Base-by-base conservation (phyloP, 169 alveolate species). In the Cyclospora cayetanensis region DNA sequence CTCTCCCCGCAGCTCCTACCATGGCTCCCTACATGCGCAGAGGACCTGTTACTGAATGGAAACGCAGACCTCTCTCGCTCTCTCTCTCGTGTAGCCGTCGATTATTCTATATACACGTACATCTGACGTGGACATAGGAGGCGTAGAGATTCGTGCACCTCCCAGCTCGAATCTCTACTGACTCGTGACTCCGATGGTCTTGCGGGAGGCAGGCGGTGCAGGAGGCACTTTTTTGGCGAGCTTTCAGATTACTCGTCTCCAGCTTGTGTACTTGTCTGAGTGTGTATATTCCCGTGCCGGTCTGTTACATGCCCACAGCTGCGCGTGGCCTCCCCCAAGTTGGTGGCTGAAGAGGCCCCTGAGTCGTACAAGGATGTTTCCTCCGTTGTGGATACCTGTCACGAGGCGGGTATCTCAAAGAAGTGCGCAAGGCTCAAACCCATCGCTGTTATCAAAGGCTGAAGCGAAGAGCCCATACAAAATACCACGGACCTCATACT, bases 261-360 rank as follows among this genome's bases (percentile, higher is more conserved):
- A 50, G 60, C 18, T 50, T 11, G 9, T 50, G 60, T 18, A 50
- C 25, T 27, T 72, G 84, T 41, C 20, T 72, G 84, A 2, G 35
- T 34, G 11, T 15, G 84, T 7, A 15, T 29, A 2, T 20, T 27
- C n/a, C 29, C 39, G 39, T 22, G 79, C 4, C 4, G 7, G 43
- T n/a, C 34, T n/a, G 11, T 4, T 66, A 43, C 34, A 85, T 90
- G n/a, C 22, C 80, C 31, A 60, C 90, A 92, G 80, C 70, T 97
- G 76, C 96, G 98, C 9, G 98, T 97, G 31, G 98, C 98, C 11
- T 96, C 98, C 0, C 98, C 98, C 18, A 97, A 96, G 93, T 92
- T 97, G 76, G 93, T 97, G 43, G 95, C 96, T 96, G 98, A 97
- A 91, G 98, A 97, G 89, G 98, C 98, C 4, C 98, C 98, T 0